These are phyloP conservation scores for Cryptococcus sp. DNA, from an alignment of 1,284 basidiomycete genomes.

Conservation along the genomic window DNA sequence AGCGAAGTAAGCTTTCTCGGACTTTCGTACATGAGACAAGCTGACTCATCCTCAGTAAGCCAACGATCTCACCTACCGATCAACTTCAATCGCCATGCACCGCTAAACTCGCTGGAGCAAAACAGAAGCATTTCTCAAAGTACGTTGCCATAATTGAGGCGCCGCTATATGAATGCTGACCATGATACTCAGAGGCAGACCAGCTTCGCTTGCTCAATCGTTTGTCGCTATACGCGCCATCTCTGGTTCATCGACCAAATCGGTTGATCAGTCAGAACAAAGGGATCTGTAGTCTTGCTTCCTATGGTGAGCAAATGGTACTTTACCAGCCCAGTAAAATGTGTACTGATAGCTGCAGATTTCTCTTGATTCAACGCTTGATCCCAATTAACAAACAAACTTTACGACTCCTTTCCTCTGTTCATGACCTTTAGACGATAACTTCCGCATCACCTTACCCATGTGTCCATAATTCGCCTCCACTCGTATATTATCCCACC, in stretches of 20 bases:
- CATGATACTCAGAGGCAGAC: slow-evolving; percentile 21
- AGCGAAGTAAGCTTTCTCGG: slow-evolving; percentile 58
- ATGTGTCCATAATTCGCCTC: not conserved
- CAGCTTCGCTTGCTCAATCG: slow-evolving; percentile 29
- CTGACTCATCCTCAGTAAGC: slow-evolving; percentile 56
- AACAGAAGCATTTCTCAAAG: slow-evolving; percentile 88
- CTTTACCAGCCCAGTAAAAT: too few relatives aligned
- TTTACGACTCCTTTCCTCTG: not conserved
- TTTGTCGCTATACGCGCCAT: slow-evolving; percentile 25
- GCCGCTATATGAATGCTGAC: slow-evolving; percentile 6
- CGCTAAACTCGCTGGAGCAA: slow-evolving; percentile 78
- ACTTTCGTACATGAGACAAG: not conserved
- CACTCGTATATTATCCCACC: not conserved
- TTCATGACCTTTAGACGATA: not conserved
- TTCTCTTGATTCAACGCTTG: too few relatives aligned
- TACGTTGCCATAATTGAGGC: slow-evolving; percentile 45
- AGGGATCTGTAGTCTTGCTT: not conserved
- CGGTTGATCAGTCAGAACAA: not conserved
- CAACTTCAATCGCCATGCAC: slow-evolving; percentile 86
- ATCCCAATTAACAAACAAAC: too few relatives aligned
- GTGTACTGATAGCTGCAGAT: too few relatives aligned
- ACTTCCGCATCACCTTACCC: not conserved
- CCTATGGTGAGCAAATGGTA: not conserved
- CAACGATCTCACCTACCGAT: slow-evolving; percentile 83
- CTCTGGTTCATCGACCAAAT: slow-evolving; percentile 4